phyloP scores from a whole-genome alignment of 1,284 basidiomycete genomes.

The Pyrrhoderma lamaoense region DNA sequence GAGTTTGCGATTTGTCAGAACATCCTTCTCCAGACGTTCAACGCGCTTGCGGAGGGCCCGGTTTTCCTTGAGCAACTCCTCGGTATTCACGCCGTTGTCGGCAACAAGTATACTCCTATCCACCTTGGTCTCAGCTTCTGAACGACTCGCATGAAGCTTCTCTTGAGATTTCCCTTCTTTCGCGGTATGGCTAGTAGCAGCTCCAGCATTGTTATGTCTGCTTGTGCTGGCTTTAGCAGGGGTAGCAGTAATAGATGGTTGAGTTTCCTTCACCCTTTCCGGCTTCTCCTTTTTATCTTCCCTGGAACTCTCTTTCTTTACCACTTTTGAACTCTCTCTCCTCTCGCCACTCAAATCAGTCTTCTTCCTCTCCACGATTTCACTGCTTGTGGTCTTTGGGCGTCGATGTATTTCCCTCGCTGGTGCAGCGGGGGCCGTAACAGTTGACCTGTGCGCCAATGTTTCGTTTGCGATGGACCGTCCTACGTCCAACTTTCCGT shows the following conservation, averaged over 20 bases:
- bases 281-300: background rate
- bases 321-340: background rate
- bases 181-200: background rate
- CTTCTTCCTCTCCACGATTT: background rate
- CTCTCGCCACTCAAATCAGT: background rate
- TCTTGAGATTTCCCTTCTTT: background rate
- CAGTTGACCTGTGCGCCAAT: conserved; percentile 4
- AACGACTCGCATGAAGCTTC: background rate
- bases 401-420: conserved; percentile 1
- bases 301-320: background rate
- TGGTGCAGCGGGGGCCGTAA: conserved; percentile 4
- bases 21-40: conserved; percentile 16
- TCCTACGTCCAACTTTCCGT: background rate
- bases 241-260: no score
- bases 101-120: background rate
- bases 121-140: background rate
- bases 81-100: conserved; percentile 1
- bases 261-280: background rate
- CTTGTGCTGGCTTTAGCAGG: background rate
- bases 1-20: conserved; percentile 7
- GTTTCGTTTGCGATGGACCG: conserved; percentile 7
- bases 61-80: conserved; percentile 16
- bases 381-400: background rate
- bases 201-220: background rate
- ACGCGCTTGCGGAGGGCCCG: conserved; percentile 4